Evolutionary conservation across 2,329 filamentous ascomycete genomes (phyloP).

Genomic region (Fusarium bactridioides): DNA sequence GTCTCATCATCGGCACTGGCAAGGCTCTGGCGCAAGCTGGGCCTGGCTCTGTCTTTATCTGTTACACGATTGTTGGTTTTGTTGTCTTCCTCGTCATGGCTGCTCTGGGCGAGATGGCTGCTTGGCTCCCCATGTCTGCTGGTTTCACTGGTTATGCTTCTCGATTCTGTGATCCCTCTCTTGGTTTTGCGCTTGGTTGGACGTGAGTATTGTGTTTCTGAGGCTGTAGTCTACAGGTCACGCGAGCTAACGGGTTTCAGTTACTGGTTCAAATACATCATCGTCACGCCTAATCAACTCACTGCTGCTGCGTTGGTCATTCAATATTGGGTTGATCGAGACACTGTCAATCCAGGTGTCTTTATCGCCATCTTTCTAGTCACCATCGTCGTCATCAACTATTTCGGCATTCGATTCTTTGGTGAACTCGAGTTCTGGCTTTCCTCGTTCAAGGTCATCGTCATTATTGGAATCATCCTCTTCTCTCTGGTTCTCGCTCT

Average conservation of each 20-base stretch:
- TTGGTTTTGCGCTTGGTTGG: slow-evolving; percentile 82
- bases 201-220: slow-evolving; percentile 56
- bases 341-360: slow-evolving; percentile 77
- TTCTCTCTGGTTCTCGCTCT: slow-evolving; percentile 69
- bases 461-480: slow-evolving; percentile 72
- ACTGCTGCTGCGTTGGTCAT: slow-evolving; percentile 83
- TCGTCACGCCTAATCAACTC: slow-evolving; percentile 84
- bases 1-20: slow-evolving; percentile 75
- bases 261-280: slow-evolving; percentile 82
- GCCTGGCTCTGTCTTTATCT: slow-evolving; percentile 74
- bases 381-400: slow-evolving; percentile 71
- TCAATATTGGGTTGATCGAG: slow-evolving; percentile 74
- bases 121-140: slow-evolving; percentile 79
- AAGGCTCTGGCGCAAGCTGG: slow-evolving; percentile 61
- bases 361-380: slow-evolving; percentile 78
- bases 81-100: slow-evolving; percentile 85
- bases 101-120: slow-evolving; percentile 83
- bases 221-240: background rate
- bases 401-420: slow-evolving; percentile 73
- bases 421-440: slow-evolving; percentile 72
- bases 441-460: slow-evolving; percentile 72
- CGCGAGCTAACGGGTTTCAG: slow-evolving; percentile 41
- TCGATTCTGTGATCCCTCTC: slow-evolving; percentile 80
- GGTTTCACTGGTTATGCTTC: slow-evolving; percentile 85
- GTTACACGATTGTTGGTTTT: slow-evolving; percentile 73